A percentile compares a stretch with the other conserved stretches of the same genome.
These are phyloP conservation scores for Chiua sp. DNA, from an alignment of 1,284 basidiomycete species.

Conservation along the genomic window DNA sequence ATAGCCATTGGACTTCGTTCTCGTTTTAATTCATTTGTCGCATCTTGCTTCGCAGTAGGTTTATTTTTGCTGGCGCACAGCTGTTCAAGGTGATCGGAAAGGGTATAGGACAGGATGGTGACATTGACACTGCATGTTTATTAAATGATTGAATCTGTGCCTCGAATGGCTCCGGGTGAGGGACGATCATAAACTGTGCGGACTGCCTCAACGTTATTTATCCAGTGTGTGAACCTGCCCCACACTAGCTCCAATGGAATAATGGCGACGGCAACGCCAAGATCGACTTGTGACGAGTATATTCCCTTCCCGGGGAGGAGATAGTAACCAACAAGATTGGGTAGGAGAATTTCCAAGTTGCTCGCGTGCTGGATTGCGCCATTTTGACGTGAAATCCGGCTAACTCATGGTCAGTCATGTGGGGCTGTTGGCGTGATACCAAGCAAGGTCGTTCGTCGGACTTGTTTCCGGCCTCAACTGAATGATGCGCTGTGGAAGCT, in stretches of 20 bases:
- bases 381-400: background rate
- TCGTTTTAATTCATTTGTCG: too few species aligned
- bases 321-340: background rate
- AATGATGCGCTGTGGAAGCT: too few species aligned
- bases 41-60: too few species aligned
- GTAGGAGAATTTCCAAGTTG: background rate
- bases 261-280: background rate
- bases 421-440: background rate
- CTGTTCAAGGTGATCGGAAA: too few species aligned
- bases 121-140: too few species aligned
- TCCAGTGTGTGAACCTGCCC: conserved; percentile 1
- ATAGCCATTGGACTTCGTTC: too few species aligned
- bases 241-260: background rate
- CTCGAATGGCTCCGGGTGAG: background rate
- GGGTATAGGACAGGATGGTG: too few species aligned
- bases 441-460: background rate
- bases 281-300: background rate
- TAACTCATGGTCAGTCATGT: background rate
- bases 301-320: background rate
- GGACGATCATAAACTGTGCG: background rate
- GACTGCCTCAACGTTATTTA: background rate
- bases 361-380: background rate
- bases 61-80: too few species aligned
- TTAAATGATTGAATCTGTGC: background rate
- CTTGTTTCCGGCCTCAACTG: background rate